phyloP scores from a whole-genome alignment of 441 rosid species.

The Euphorbia schlechtendalii region DNA sequence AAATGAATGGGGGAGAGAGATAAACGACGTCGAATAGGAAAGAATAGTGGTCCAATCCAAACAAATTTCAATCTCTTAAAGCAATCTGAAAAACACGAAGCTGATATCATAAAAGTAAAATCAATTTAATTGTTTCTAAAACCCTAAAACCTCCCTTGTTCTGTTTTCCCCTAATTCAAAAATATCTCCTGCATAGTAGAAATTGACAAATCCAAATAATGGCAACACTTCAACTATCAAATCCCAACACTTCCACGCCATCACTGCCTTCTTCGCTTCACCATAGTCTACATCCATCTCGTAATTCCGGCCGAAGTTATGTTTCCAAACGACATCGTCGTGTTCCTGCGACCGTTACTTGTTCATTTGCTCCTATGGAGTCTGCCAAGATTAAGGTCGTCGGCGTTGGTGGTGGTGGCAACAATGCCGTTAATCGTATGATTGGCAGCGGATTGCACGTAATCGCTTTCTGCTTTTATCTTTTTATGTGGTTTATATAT shows the following conservation, averaged over 20 bases:
- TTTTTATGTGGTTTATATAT: not conserved
- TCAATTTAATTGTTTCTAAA: conserved; percentile 1
- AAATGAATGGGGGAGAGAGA: not conserved
- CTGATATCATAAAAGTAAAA: not conserved
- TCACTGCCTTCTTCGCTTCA: conserved; percentile 30
- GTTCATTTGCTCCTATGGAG: conserved; percentile 65
- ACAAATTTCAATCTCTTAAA: not conserved
- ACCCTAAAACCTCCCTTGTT: conserved; percentile 1
- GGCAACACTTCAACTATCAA: conserved; percentile 53
- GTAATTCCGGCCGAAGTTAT: conserved; percentile 16
- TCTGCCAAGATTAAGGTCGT: conserved; percentile 88
- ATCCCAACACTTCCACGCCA: conserved; percentile 38
- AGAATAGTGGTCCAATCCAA: not conserved
- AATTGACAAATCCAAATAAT: conserved; percentile 20
- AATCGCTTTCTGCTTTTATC: not conserved
- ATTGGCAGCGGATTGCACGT: conserved; percentile 92
- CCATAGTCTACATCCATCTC: conserved; percentile 16
- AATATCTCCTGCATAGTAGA: not conserved
- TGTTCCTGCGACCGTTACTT: conserved; percentile 27
- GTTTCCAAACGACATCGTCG: conserved; percentile 25
- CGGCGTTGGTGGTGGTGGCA: conserved; percentile 97
- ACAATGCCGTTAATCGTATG: conserved; percentile 98
- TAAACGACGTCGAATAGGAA: not conserved
- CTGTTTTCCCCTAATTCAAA: not conserved
- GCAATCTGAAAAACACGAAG: not conserved